Evolutionary conservation across 75 land plant species (phyloP).

Genomic region (Selaginella tamariscina): DNA sequence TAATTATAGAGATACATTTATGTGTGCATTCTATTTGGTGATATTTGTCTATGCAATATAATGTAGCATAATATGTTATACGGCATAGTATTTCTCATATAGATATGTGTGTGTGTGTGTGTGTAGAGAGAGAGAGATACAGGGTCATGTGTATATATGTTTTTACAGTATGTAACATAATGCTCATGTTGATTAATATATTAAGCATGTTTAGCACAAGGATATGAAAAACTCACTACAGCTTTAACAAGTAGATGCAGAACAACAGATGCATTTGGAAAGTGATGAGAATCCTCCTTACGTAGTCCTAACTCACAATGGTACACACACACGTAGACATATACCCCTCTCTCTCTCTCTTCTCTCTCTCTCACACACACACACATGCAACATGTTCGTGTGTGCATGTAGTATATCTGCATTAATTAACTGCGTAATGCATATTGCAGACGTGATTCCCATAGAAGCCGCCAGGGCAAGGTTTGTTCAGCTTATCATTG

Average conservation of each 20-base stretch:
- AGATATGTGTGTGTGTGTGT: no score
- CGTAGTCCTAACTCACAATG: constrained; percentile 38
- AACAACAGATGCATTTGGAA: constrained; percentile 46
- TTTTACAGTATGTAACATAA: neutral
- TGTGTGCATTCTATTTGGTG: no score
- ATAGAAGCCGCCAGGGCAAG: constrained; percentile 87
- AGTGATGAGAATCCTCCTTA: constrained; percentile 44
- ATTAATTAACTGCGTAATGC: neutral
- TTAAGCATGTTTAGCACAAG: constrained; percentile 69
- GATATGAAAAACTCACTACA: constrained; percentile 45
- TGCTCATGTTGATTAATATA: neutral
- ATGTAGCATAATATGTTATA: no score
- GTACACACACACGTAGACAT: constrained; percentile 9
- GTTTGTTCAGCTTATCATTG: constrained; percentile 75
- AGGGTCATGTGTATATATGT: neutral
- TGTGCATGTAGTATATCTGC: neutral
- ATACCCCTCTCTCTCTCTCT: neutral
- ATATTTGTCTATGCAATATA: no score
- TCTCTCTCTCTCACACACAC: neutral
- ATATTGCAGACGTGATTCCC: constrained; percentile 72
- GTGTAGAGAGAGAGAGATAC: no score
- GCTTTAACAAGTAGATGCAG: constrained; percentile 50
- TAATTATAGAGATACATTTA: no score
- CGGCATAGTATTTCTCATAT: no score
- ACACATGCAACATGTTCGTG: neutral